phyloP scores from a whole-genome alignment of 495 filamentous ascomycete genomes.

The Amorphotheca resinae region DNA sequence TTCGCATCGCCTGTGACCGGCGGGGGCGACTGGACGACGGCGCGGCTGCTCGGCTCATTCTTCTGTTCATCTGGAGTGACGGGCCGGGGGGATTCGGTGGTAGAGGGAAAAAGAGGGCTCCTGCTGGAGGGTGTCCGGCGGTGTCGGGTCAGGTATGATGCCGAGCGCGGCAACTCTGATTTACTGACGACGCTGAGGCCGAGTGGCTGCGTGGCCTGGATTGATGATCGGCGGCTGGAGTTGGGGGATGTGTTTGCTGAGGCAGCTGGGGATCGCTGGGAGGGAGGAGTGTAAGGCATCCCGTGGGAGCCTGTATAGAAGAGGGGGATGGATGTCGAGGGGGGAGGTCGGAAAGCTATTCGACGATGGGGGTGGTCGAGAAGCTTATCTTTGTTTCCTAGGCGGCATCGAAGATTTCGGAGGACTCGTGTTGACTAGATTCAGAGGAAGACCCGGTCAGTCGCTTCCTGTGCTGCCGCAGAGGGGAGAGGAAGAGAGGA shows the following conservation, averaged over 20 bases:
- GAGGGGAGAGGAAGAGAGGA: background rate
- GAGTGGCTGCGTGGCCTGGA: constrained; percentile 25
- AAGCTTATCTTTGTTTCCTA: constrained; percentile 1
- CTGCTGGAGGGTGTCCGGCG: constrained; percentile 26
- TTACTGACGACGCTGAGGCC: constrained; percentile 23
- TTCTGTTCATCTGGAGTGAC: constrained; percentile 39
- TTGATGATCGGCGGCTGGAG: constrained; percentile 44
- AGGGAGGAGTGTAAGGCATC: constrained; percentile 94
- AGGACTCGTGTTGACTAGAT: background rate
- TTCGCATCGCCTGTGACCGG: constrained; percentile 51
- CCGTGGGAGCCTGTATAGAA: too few relatives aligned
- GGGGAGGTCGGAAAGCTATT: constrained; percentile 3
- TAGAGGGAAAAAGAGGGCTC: constrained; percentile 21
- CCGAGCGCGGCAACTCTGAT: constrained; percentile 54
- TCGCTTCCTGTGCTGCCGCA: background rate
- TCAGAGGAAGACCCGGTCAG: background rate
- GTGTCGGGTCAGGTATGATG: constrained; percentile 57
- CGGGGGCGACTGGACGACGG: constrained; percentile 58
- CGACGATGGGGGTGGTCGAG: constrained; percentile 6
- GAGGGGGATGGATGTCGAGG: background rate
- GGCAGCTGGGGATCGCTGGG: constrained; percentile 65
- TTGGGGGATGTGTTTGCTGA: constrained; percentile 52
- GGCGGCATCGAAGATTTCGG: background rate
- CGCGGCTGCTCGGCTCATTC: constrained; percentile 23
- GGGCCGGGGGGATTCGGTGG: constrained; percentile 28